These are phyloP conservation scores for Barnettozyma hawaiiensis DNA, from an alignment of 1,139 yeast genomes.

Conservation along the genomic window DNA sequence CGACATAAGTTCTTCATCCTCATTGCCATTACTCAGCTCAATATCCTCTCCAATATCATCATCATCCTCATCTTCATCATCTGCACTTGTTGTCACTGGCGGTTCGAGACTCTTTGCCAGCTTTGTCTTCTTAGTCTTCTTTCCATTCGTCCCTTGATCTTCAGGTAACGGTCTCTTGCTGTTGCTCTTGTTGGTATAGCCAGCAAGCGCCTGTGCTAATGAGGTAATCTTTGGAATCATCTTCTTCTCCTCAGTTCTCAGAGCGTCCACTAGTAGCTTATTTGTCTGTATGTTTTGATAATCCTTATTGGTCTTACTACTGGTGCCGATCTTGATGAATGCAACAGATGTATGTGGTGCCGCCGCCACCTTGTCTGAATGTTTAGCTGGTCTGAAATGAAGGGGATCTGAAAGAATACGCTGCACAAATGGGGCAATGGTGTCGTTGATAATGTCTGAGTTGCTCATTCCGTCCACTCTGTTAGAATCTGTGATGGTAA, in stretches of 20 bases:
- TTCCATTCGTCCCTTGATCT: conserved; percentile 25
- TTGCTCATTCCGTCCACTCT: conserved; percentile 17
- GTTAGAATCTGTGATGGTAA: not conserved
- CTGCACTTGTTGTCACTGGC: not conserved
- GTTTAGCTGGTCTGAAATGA: conserved; percentile 49
- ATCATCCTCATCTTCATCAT: conserved; percentile 9
- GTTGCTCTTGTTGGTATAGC: conserved; percentile 47
- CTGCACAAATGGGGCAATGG: conserved; percentile 41
- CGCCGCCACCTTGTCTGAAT: conserved; percentile 37
- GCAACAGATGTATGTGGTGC: conserved; percentile 24
- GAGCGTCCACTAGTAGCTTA: not conserved
- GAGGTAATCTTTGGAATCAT: conserved; percentile 26
- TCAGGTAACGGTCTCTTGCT: conserved; percentile 38
- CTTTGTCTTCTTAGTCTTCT: conserved; percentile 23
- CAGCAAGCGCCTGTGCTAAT: conserved; percentile 50
- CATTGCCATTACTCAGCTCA: conserved; percentile 11
- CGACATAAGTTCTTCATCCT: conserved; percentile 5
- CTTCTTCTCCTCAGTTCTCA: not conserved
- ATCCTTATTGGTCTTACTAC: conserved; percentile 7
- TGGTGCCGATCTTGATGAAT: conserved; percentile 26
- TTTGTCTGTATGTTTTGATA: not conserved
- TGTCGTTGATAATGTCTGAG: conserved; percentile 24
- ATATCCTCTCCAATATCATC: conserved; percentile 20
- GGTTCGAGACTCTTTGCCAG: not conserved
- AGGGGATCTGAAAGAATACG: conserved; percentile 55